Evolutionary conservation across 148 eudicot species (phyloP).

Genomic region (Oxyria digyna): DNA sequence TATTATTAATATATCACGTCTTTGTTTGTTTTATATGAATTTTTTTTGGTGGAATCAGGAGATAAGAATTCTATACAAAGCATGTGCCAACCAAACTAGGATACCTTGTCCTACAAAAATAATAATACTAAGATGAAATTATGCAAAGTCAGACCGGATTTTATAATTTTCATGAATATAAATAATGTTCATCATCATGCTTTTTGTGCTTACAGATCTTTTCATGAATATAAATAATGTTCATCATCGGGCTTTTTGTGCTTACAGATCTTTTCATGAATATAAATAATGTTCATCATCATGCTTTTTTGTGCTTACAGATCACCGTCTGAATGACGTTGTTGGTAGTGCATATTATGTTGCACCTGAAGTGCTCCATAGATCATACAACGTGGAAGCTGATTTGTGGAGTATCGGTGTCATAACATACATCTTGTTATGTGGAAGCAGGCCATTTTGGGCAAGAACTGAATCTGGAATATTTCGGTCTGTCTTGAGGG

Average conservation of each 20-base stretch:
- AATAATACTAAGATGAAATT: neutral
- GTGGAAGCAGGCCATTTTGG: conserved; percentile 98
- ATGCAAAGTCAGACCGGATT: neutral
- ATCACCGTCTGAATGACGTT: conserved; percentile 83
- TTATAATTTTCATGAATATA: neutral
- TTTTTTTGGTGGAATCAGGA: neutral
- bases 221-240: neutral
- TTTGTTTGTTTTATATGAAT: neutral
- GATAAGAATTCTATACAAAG: neutral
- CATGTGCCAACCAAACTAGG: neutral
- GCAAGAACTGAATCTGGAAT: conserved; percentile 98
- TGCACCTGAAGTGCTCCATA: conserved; percentile 96
- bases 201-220: too few species aligned
- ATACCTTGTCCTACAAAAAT: neutral
- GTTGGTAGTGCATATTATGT: conserved; percentile 99
- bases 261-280: too few species aligned
- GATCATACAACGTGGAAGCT: conserved; percentile 83
- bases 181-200: neutral
- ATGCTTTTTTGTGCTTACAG: conserved; percentile 27
- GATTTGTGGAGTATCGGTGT: conserved; percentile 98
- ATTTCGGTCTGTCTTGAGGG: conserved; percentile 80
- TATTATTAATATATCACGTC: neutral
- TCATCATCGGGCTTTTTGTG: neutral
- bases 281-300: too few species aligned
- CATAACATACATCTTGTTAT: conserved; percentile 81